Conservation (phyloP, 768 basidiomycete genomes). For the Pholiota conissans region DNA sequence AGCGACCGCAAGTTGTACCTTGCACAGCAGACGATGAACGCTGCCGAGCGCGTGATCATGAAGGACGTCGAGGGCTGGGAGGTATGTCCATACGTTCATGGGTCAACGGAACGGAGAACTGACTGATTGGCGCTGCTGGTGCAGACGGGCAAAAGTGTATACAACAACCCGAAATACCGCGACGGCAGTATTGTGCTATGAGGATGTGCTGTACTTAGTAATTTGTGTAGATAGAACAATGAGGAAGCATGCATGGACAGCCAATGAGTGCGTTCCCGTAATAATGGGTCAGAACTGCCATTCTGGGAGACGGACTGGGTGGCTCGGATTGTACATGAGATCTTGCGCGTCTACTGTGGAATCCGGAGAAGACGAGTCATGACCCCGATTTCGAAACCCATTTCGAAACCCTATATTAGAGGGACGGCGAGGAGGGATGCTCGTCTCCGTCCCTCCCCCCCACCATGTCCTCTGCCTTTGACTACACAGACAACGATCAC, state of each 20-base stretch:
- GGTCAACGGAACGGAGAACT: constrained; percentile 1
- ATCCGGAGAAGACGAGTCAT: constrained; percentile 13
- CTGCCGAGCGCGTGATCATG: constrained; percentile 89
- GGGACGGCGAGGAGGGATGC: background rate
- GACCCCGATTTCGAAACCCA: constrained; percentile 3
- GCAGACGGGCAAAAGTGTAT: constrained; percentile 85
- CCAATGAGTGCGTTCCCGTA: constrained; percentile 17
- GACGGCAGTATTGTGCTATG: constrained; percentile 7
- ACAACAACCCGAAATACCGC: constrained; percentile 71
- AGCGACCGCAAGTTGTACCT: constrained; percentile 89
- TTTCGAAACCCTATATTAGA: background rate
- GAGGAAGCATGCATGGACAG: constrained; percentile 9
- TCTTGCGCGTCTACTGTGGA: constrained; percentile 6
- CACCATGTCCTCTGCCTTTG: constrained; percentile 11
- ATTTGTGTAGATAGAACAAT: constrained; percentile 11
- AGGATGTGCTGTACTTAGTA: too few species aligned
- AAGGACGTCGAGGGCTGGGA: constrained; percentile 92
- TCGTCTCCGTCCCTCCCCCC: background rate
- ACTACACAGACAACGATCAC: constrained; percentile 39
- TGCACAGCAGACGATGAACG: constrained; percentile 73
- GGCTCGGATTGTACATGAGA: constrained; percentile 17
- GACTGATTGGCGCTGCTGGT: constrained; percentile 10
- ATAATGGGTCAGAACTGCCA: constrained; percentile 16
- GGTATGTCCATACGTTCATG: too few species aligned
- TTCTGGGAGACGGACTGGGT: constrained; percentile 14